Evolutionary conservation across 257 asterid genomes (phyloP), one percentile per base, ranked within the genome.

Genomic region (Asclepias syriaca): DNA sequence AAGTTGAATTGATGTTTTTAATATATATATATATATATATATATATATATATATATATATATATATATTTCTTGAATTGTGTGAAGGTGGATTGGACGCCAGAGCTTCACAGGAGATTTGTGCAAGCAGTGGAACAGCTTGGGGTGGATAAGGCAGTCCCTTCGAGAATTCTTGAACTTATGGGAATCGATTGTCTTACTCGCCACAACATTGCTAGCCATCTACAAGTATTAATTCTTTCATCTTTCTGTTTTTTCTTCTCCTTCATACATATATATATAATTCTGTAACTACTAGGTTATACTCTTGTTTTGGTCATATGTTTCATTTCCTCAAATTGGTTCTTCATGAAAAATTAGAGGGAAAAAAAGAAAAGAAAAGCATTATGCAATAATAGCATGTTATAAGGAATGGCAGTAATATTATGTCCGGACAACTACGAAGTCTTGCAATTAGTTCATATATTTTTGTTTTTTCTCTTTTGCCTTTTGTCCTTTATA

Each of bases 101-200:
- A 55, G 98, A 93, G 71, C 91, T 93, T 45, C 98, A 93, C 83
- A 80, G 91, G 78, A 51, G 93, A 32, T 93, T 93, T 75, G 98
- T 93, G 65, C 94, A 87, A 69, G 97, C 98, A 74, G 98, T 93
- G 78, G 98, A 93, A 82, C 92, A 93, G 77, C 85, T 93, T 14
- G 97, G 98, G 4, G 90, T 91, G 74, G 98, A 93, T 71, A 93
- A 91, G 85, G 97, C 97, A 8, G 98, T 93, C 66, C 98, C 98
- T 76, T 93, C 98, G 0, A 85, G 96, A 74, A 93, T 93, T 80
- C 85, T 93, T 48, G 98, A 91, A 78, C 89, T 91, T 53, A 93
- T 93, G 98, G 96, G 98, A 71, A 89, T 89, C 40, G 91, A 91
- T 80, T 89, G 97, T 79, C 98, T 93, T 79, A 93, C 98, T 77